Percentiles rank a stretch among this genome's conserved stretches.
phyloP scores from a whole-genome alignment of 805 yeast genomes.

The Lipomyces sp. region DNA sequence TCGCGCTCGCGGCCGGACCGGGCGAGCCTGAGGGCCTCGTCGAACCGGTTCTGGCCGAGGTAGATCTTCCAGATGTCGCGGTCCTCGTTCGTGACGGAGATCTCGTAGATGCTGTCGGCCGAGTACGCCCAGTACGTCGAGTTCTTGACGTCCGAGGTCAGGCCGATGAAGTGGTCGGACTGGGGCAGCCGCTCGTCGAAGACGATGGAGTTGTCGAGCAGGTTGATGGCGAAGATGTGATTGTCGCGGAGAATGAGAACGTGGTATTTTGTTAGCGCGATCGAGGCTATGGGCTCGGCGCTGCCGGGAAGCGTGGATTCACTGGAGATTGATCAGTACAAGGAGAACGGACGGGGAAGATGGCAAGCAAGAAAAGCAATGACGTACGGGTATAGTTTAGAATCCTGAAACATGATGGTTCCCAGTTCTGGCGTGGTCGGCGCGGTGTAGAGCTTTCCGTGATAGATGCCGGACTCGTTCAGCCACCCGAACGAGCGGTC shows the following conservation, averaged over 20 bases:
- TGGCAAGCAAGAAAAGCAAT: background rate
- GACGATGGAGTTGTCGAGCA: constrained; percentile 50
- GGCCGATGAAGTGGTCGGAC: constrained; percentile 45
- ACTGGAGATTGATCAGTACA: constrained; percentile 5
- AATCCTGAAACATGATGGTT: constrained; percentile 34
- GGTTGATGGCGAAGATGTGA: constrained; percentile 47
- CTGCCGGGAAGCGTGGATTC: constrained; percentile 24
- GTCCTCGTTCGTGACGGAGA: constrained; percentile 65
- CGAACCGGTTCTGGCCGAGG: constrained; percentile 53
- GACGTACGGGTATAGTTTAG: constrained; percentile 38
- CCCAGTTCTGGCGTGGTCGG: constrained; percentile 29
- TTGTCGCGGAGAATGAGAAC: constrained; percentile 48
- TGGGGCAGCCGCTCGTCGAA: constrained; percentile 43
- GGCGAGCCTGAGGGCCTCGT: constrained; percentile 57
- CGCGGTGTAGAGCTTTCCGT: constrained; percentile 39
- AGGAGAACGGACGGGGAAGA: background rate
- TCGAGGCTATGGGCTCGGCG: constrained; percentile 33
- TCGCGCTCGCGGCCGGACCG: constrained; percentile 45
- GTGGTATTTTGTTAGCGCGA: constrained; percentile 55
- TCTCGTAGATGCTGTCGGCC: constrained; percentile 58
- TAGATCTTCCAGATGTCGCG: constrained; percentile 70
- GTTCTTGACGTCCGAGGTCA: constrained; percentile 48
- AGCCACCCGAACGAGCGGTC: constrained; percentile 46
- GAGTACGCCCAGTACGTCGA: constrained; percentile 79
- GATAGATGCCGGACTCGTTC: constrained; percentile 47